Percentiles rank a stretch among this genome's conserved stretches.
These are phyloP conservation scores for Clavaria fumosa DNA, from an alignment of 768 basidiomycete species.

Conservation along the genomic window DNA sequence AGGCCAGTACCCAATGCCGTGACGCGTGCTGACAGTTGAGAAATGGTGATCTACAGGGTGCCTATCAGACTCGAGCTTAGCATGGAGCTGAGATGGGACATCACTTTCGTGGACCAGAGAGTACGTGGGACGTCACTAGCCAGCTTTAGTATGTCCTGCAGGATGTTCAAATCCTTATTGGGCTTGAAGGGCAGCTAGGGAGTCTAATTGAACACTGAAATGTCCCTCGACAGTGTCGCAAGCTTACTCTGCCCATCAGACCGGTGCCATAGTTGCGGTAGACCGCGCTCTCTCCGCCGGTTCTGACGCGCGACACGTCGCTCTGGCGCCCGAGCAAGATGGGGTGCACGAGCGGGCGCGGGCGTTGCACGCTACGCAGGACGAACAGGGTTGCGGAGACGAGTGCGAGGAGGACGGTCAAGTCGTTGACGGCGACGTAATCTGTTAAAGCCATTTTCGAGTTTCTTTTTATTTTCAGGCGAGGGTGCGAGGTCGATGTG, in stretches of 20 bases:
- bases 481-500: slow-evolving; percentile 23
- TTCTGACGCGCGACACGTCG: slow-evolving; percentile 70
- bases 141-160: slow-evolving; percentile 50
- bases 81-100: slow-evolving; percentile 8
- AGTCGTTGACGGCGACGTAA: slow-evolving; percentile 60
- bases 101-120: slow-evolving; percentile 66
- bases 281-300: slow-evolving; percentile 69
- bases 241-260: slow-evolving; percentile 58
- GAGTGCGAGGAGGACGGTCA: slow-evolving; percentile 62
- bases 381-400: slow-evolving; percentile 65
- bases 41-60: slow-evolving; percentile 50
- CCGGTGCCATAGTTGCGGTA: slow-evolving; percentile 88
- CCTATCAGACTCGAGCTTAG: not conserved
- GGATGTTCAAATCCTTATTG: slow-evolving; percentile 50
- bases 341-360: slow-evolving; percentile 82
- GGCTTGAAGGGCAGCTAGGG: slow-evolving; percentile 60
- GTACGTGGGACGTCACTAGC: slow-evolving; percentile 55
- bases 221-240: slow-evolving; percentile 6
- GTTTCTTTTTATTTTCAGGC: too few relatives aligned
- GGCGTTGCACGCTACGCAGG: slow-evolving; percentile 63
- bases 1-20: slow-evolving; percentile 63
- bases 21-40: slow-evolving; percentile 52
- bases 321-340: slow-evolving; percentile 86
- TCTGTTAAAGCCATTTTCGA: slow-evolving; percentile 25
- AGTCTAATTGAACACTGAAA: slow-evolving; percentile 2